phyloP scores from a whole-genome alignment of 805 yeast species.

The Lipomyces yamanashiensis region DNA sequence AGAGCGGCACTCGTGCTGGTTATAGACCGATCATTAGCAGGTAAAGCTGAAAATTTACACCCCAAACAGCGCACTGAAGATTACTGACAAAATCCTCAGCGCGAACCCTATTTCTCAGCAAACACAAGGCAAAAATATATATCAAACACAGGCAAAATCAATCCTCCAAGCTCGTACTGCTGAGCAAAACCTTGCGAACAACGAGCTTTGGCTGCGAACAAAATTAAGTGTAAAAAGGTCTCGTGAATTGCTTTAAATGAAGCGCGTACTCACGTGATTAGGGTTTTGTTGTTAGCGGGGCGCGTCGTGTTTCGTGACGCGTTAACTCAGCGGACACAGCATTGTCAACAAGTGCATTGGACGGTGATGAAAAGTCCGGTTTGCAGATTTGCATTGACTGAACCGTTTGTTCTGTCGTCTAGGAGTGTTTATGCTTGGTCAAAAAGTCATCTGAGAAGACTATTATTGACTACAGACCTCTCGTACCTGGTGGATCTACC shows the following conservation, averaged over 20 bases:
- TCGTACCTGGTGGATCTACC: slow-evolving; percentile 3
- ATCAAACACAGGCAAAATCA: too few relatives aligned
- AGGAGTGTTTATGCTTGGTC: neutral
- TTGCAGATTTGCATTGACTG: neutral
- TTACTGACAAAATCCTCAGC: too few relatives aligned
- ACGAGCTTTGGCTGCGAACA: too few relatives aligned
- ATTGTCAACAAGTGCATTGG: neutral
- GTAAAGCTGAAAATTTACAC: too few relatives aligned
- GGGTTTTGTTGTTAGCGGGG: neutral
- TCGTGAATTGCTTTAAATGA: too few relatives aligned
- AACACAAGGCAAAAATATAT: neutral
- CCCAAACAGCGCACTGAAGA: too few relatives aligned
- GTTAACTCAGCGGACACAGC: neutral
- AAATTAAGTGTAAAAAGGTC: too few relatives aligned
- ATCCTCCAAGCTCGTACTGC: neutral
- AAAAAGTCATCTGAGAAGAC: neutral
- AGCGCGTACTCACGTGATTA: slow-evolving; percentile 6
- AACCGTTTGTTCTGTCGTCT: neutral
- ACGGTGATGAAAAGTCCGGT: neutral
- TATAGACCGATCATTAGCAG: too few relatives aligned
- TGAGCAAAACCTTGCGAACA: neutral
- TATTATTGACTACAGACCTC: slow-evolving; percentile 2
- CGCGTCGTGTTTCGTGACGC: neutral
- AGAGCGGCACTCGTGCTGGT: too few relatives aligned
- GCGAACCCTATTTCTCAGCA: neutral